Conservation (phyloP, 208 protist genomes). For the Wallacemonas sp. region DNA sequence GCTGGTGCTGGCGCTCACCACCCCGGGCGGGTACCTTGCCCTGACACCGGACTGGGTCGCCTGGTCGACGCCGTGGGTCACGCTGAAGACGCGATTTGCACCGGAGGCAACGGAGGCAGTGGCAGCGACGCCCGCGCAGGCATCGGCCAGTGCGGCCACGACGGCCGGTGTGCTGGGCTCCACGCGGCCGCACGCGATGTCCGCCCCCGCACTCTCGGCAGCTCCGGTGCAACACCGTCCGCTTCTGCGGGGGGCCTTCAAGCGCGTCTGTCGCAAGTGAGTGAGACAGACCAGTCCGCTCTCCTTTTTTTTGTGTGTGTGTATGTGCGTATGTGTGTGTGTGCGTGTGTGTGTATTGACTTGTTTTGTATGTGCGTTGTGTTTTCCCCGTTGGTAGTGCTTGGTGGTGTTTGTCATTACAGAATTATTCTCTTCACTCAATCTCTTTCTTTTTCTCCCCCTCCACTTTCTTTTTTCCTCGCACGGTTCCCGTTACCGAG, state of each 20-base stretch:
- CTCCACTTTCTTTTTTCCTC: constrained; percentile 2
- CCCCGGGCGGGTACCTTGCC: constrained; percentile 45
- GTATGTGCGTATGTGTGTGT: neutral
- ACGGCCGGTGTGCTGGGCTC: neutral
- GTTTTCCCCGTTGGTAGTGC: neutral
- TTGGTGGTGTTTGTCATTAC: neutral
- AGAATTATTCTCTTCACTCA: no score
- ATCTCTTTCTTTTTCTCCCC: constrained; percentile 3
- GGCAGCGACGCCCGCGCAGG: neutral
- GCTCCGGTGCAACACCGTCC: neutral
- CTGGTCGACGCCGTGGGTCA: constrained; percentile 80
- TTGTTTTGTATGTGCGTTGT: neutral
- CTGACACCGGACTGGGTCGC: constrained; percentile 78
- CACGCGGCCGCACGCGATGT: constrained; percentile 7
- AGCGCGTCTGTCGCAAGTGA: neutral
- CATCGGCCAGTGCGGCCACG: neutral
- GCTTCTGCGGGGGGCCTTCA: neutral
- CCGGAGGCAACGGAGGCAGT: neutral
- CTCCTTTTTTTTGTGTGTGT: neutral
- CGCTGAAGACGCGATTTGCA: constrained; percentile 36
- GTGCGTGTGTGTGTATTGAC: neutral
- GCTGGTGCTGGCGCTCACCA: constrained; percentile 41
- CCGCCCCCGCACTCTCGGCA: neutral
- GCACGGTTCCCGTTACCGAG: neutral
- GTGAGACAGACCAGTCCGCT: no score